Base-by-base conservation (phyloP, 192 early-diverging fungal genomes). In the Umbelopsis sp. region DNA sequence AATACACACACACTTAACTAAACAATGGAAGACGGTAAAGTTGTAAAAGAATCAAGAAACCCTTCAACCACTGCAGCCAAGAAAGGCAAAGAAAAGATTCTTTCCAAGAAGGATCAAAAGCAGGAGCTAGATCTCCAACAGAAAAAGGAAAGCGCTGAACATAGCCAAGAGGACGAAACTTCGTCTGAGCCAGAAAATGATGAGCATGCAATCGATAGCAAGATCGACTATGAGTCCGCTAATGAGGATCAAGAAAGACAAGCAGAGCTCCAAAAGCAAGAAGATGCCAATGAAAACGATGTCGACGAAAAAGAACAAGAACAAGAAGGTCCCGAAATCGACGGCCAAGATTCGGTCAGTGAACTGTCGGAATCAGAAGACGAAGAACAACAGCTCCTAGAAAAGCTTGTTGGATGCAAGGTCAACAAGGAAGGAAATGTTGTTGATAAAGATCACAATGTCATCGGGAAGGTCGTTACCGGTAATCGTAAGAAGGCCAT, bases 341-440 rank as follows among this genome's bases (percentile, higher is more conserved):
- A 11, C 12, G 38, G 12, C 4, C 38, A 4, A 41, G 38, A 5
- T 4, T 41, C 38, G 12, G 70, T 44, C 49, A 62, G 34, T n/a
- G 65, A 67, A 31, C 45, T 31, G 36, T 16, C 50, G 9, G 38
- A 45, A 24, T 38, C 26, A 20, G 56, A 45, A 29, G 49, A 31
- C 17, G 71, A 65, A 20, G 51, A 66, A 36, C 31, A 21, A 9
- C 21, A 50, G 14, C 34, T 68, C 17, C 24, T n/a, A 12, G 36
- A 73, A 17, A 38, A 66, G 3, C 50, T 65, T n/a, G 45, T 67
- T 45, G 66, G 66, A 2, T 45, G 21, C 2, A 45, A 43, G 26
- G 49, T 73, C 4, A 53, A 52, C 41, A 68, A 73, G 49, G 45
- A 32, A 31, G 65, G 65, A n/a, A 68, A 73, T 12, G 36, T 73